These are phyloP conservation scores for Claviceps fusiformis DNA, from an alignment of 2,329 filamentous ascomycete species.

Conservation along the genomic window DNA sequence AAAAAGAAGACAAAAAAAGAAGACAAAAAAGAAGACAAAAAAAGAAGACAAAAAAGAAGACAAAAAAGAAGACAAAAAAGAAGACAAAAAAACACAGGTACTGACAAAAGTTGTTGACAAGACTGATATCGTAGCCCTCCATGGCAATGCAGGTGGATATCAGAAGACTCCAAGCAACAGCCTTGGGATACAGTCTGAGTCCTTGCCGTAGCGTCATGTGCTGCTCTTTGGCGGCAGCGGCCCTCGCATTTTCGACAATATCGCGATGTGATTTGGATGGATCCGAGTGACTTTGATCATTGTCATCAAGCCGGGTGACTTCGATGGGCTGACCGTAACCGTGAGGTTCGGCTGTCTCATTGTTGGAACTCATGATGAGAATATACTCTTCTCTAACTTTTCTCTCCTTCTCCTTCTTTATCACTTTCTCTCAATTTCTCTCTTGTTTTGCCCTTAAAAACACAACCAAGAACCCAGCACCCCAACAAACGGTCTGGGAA, in stretches of 20 bases:
- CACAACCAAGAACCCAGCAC: too few species aligned
- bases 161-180: slow-evolving; percentile 67
- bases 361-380: not conserved
- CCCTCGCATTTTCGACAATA: slow-evolving; percentile 21
- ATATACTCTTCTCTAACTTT: too few species aligned
- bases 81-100: not conserved
- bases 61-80: too few species aligned
- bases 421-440: not conserved
- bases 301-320: slow-evolving; percentile 6
- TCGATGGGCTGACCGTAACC: slow-evolving; percentile 4
- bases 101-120: slow-evolving; percentile 68
- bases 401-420: not conserved
- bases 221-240: slow-evolving; percentile 48
- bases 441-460: not conserved
- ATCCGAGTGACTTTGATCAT: slow-evolving; percentile 9
- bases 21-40: too few species aligned
- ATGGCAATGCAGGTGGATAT: slow-evolving; percentile 88
- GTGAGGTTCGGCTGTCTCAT: not conserved
- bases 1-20: too few species aligned
- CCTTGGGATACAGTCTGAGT: slow-evolving; percentile 73
- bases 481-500: not conserved
- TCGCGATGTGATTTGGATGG: slow-evolving; percentile 14
- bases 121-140: slow-evolving; percentile 76
- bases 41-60: too few species aligned
- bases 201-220: slow-evolving; percentile 64